Conservation (phyloP, 257 asterid genomes). For the Solanum pennellii region DNA sequence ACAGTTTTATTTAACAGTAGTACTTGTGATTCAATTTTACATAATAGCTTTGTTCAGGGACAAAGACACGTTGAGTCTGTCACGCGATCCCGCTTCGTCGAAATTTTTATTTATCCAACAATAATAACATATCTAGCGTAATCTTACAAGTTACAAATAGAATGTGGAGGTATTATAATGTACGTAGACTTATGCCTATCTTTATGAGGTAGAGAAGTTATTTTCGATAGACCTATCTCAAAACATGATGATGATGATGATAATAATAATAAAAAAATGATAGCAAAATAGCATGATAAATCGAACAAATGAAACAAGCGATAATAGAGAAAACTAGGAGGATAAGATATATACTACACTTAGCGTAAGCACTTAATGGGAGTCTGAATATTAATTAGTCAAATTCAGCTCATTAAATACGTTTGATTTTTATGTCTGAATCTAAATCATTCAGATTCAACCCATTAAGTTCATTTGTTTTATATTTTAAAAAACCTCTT, state of each 20-base stretch:
- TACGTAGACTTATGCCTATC: neutral
- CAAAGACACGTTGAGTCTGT: neutral
- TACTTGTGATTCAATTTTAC: neutral
- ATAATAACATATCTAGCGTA: no score
- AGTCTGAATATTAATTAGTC: no score
- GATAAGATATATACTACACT: neutral
- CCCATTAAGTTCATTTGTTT: no score
- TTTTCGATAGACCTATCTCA: neutral
- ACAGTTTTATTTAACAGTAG: neutral
- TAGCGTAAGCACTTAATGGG: no score
- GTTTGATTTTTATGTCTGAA: no score
- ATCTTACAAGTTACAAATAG: no score
- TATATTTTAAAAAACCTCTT: no score
- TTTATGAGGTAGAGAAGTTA: neutral
- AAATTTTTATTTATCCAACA: no score
- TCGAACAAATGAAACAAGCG: neutral
- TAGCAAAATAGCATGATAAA: neutral
- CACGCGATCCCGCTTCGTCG: neutral
- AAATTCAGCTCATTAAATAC: no score
- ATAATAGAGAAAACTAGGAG: neutral
- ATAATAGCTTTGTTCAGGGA: neutral
- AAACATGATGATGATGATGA: neutral
- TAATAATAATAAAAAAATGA: neutral
- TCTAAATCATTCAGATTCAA: no score
- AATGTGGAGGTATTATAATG: no score